Conservation (phyloP, 2,329 filamentous ascomycete species). For the Coleophoma cylindrospora region DNA sequence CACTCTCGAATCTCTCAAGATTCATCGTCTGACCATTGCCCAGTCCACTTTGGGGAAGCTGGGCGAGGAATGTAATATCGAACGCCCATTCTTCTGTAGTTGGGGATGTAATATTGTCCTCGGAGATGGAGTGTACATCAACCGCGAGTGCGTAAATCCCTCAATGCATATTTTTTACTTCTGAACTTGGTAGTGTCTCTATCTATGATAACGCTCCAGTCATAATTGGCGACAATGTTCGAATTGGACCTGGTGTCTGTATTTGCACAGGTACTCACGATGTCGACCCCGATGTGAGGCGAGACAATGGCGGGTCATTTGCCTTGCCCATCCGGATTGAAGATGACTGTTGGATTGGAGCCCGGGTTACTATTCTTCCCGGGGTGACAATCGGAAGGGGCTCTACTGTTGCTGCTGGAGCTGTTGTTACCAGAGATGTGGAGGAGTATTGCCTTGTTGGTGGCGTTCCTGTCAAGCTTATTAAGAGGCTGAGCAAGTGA, state of each 20-base stretch:
- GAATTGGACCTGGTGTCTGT: conserved; percentile 65
- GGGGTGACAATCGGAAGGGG: conserved; percentile 48
- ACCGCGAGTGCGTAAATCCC: conserved; percentile 13
- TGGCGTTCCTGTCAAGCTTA: not conserved
- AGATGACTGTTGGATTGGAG: conserved; percentile 53
- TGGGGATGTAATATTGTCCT: conserved; percentile 20
- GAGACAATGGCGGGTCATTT: conserved; percentile 49
- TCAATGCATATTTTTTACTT: not conserved
- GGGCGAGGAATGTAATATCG: conserved; percentile 12
- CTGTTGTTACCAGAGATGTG: conserved; percentile 37
- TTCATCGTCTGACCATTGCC: conserved; percentile 8
- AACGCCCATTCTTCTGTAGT: conserved; percentile 12
- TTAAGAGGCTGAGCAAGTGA: conserved; percentile 33
- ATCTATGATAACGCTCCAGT: conserved; percentile 39
- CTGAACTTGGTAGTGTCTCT: conserved; percentile 9
- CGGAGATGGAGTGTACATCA: conserved; percentile 13
- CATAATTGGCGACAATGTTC: conserved; percentile 20
- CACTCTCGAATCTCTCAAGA: conserved; percentile 12
- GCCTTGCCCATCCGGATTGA: conserved; percentile 32
- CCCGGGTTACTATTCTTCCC: conserved; percentile 42
- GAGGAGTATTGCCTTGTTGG: conserved; percentile 1
- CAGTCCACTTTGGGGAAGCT: conserved; percentile 11
- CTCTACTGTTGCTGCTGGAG: conserved; percentile 45
- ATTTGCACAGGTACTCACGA: conserved; percentile 71
- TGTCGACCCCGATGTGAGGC: conserved; percentile 48